Evolutionary conservation across 768 basidiomycete species (phyloP), one percentile per base, ranked within the genome.

Genomic region (Leccinum truebloodii): DNA sequence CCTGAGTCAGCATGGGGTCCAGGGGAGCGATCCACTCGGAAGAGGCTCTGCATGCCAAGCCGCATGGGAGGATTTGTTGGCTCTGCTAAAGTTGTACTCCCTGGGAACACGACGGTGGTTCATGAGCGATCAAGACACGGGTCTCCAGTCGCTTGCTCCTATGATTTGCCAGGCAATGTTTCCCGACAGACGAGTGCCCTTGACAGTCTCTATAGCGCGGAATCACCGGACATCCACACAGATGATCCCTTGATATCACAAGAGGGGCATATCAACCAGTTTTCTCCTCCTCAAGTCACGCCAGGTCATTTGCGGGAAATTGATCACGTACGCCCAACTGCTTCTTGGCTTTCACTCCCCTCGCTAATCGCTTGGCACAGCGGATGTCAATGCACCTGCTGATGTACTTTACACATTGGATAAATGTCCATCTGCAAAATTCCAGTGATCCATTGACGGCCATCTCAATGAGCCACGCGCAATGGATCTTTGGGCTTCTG

Each of bases 331-430:
- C 61, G 49, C 34, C 1, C n/a, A 18, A 53, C 56, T 53, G 6
- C 30, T 55, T 32, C 44, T 34, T 50, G 9, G 34, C 44, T 48
- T 35, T 20, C n/a, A 26, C 28, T 35, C 16, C 30, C 55, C 55
- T 41, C 16, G 55, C 60, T 68, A 22, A 69, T 54, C 51, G 53
- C 55, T 57, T 16, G 26, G 26, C 61, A 34, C 64, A 93, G 91
- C 81, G 82, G 67, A 83, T 79, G 71, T 84, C 89, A 5, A 70
- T 93, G 28, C 91, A 91, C 69, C 79, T 93, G 50, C 73, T 94
- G 60, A 91, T 90, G 88, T 92, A 92, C 71, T 92, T 92, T 71
- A 80, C 85, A 18, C 83, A 92, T 67, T 94, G 91, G 91, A 86
- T 91, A 63, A 86, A 87, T 63, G 59, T 81, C 14, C 80, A 88